phyloP scores from a whole-genome alignment of 2,329 filamentous ascomycete genomes.

The Penicillium sp. region DNA sequence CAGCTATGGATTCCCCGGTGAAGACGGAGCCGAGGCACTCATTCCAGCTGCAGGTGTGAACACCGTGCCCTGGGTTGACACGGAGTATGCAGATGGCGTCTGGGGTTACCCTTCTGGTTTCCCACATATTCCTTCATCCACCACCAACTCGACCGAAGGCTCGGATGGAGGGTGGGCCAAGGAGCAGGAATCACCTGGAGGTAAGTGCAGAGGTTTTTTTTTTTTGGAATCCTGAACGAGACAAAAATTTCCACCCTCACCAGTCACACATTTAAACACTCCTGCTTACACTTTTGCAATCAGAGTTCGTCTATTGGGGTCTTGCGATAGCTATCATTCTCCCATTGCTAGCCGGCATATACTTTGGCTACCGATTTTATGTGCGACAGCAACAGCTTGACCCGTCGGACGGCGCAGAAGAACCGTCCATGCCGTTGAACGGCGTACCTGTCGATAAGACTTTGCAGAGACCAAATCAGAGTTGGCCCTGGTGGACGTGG shows the following conservation, averaged over 20 bases:
- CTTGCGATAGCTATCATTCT: conserved; percentile 5
- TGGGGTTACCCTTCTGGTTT: conserved; percentile 15
- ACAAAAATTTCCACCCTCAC: too few relatives aligned
- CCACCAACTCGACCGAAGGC: neutral
- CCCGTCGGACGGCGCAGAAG: conserved; percentile 4
- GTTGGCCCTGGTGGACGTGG: conserved; percentile 25
- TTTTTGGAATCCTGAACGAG: neutral
- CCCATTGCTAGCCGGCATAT: conserved; percentile 6
- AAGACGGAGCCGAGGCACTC: conserved; percentile 19
- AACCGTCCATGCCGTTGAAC: conserved; percentile 16
- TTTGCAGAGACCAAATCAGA: conserved; percentile 8
- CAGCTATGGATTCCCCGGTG: conserved; percentile 26
- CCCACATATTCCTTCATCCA: conserved; percentile 3
- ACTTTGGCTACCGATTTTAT: conserved; percentile 10
- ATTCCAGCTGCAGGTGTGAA: conserved; percentile 28
- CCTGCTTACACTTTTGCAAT: conserved; percentile 1
- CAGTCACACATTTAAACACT: neutral
- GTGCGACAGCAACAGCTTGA: conserved; percentile 7
- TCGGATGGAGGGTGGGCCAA: neutral
- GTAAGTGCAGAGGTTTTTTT: conserved; percentile 6
- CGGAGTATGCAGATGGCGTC: conserved; percentile 20
- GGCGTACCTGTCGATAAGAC: conserved; percentile 16
- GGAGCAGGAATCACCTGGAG: conserved; percentile 1
- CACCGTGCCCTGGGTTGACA: conserved; percentile 30
- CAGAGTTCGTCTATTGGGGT: conserved; percentile 10